Conservation (phyloP, 148 eudicot species). For the Chenopodium album region DNA sequence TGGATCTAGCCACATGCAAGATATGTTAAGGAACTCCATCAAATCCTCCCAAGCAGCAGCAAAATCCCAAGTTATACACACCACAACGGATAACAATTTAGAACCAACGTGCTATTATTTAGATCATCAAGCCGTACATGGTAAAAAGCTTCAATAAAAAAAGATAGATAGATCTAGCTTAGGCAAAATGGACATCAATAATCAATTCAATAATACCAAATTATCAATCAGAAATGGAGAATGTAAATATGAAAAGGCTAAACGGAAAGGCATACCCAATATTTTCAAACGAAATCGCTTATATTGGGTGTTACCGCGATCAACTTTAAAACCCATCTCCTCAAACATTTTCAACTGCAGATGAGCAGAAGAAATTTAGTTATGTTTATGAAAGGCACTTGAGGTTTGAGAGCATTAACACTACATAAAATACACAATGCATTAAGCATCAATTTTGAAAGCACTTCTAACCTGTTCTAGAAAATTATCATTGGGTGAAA, state of each 20-base stretch:
- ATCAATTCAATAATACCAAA: slow-evolving; percentile 1
- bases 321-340: slow-evolving; percentile 85
- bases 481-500: slow-evolving; percentile 90
- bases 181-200: background rate
- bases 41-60: background rate
- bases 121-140: background rate
- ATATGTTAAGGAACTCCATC: background rate
- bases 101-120: background rate
- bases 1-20: background rate
- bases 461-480: slow-evolving; percentile 64
- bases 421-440: background rate
- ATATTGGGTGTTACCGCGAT: slow-evolving; percentile 64
- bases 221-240: background rate
- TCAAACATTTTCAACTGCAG: slow-evolving; percentile 85
- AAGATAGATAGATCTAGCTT: background rate
- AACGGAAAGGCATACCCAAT: slow-evolving; percentile 41
- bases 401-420: background rate
- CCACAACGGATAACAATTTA: slow-evolving; percentile 4
- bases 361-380: background rate
- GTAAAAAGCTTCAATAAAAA: background rate
- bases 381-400: background rate
- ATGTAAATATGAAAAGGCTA: background rate
- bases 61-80: background rate
- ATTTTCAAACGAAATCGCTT: slow-evolving; percentile 80
- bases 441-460: background rate